Percentiles rank a stretch among this genome's conserved stretches.
Conservation (phyloP, 2,329 filamentous ascomycete genomes). For the Bipolaris victoriae region DNA sequence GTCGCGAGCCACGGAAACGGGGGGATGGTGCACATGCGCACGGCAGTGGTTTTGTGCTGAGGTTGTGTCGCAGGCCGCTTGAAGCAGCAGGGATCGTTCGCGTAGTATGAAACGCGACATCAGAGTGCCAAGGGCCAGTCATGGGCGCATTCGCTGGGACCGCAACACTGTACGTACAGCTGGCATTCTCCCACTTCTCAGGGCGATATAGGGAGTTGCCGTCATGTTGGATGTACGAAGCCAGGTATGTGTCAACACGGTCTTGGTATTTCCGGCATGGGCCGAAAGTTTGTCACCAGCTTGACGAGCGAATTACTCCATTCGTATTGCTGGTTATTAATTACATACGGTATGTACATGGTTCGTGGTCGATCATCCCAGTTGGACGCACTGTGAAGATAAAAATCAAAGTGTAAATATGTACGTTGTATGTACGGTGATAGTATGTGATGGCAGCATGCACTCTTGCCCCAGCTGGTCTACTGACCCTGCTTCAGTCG, state of each 20-base stretch:
- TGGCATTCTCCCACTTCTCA: not conserved
- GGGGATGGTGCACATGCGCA: not conserved
- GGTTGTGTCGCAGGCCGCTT: conserved; percentile 9
- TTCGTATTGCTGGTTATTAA: no score
- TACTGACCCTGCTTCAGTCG: no score
- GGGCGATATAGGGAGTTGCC: no score
- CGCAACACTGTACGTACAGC: not conserved
- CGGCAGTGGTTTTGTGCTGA: conserved; percentile 3
- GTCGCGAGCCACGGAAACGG: not conserved
- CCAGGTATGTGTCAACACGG: not conserved
- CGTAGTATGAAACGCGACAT: conserved; percentile 13
- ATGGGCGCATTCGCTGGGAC: not conserved
- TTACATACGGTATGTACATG: no score
- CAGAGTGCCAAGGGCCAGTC: conserved; percentile 12
- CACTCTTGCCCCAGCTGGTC: no score
- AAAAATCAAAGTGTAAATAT: no score
- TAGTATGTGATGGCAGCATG: not conserved
- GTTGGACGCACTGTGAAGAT: no score
- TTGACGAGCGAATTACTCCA: not conserved
- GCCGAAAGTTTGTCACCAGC: not conserved
- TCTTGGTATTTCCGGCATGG: not conserved
- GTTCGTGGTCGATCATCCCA: no score
- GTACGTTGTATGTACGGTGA: not conserved
- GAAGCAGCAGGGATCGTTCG: conserved; percentile 10
- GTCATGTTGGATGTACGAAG: not conserved